Base-by-base conservation (phyloP, 306 rosid species). In the Malus asiatica region DNA sequence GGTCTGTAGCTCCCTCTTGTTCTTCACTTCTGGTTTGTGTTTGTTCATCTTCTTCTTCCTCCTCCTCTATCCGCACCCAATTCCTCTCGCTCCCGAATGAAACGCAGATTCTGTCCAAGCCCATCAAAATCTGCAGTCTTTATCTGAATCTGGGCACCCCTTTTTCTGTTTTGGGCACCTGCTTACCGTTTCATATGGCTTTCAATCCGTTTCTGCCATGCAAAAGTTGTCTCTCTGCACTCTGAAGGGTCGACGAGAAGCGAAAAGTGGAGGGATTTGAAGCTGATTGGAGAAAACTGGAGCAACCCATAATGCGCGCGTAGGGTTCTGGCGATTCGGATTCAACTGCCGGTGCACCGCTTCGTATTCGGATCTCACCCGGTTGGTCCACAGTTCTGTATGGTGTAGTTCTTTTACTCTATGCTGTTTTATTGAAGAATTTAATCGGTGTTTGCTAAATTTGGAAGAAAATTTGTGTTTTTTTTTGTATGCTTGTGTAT, bases 51-150 rank as follows among this genome's bases (percentile, higher is more conserved):
- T 22, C 73, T 72, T 32, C 68, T 55, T 78, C 81, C 79, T 85
- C 87, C 42, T 71, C 82, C 76, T 76, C 88, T 86, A 76, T 82
- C 82, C 92, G 84, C 93, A 87, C 83, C 77, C 92, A 84, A 85
- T 80, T 81, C 77, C 77, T 82, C 77, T 85, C 77, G 66, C 83
- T 75, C 75, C 72, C 76, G 45, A 73, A 73, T 53, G 71, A 83
- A 65, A 77, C 88, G 77, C 82, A 58, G 64, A 46, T 58, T 30
- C 70, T 74, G 78, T 74, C 70, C 61, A 74, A 63, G 46, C 60
- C 70, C 78, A 32, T 35, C 25, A 61, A 79, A 42, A 60, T 87
- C 82, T 79, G 71, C 48, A 40, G 70, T 70, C 67, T 75, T 65
- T 71, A 51, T 84, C 79, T 68, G 45, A 19, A 68, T 73, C 20